Base-by-base conservation (phyloP, 2,329 filamentous ascomycete genomes). In the Bipolaris zeicola region DNA sequence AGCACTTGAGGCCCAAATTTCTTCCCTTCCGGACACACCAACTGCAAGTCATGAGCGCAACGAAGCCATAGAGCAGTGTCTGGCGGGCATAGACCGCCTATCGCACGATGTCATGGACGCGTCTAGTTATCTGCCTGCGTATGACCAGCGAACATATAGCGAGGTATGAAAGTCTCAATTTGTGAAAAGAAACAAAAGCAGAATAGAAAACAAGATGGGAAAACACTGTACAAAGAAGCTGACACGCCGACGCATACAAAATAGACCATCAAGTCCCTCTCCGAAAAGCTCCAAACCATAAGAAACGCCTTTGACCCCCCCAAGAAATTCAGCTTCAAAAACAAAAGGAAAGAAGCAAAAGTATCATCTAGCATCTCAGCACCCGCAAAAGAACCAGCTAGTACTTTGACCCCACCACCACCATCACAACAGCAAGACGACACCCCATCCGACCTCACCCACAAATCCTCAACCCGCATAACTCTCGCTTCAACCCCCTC, bases 101-200 rank as follows among this genome's bases (percentile, higher is more conserved):
- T 92, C 92, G 1, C 89, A 89, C 62, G 89, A 95, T 67, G 90
- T 97, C 37, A 89, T 91, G 64, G 92, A 97, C 77, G 90, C 91
- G 0, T 86, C 89, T 1, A 87, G 88, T 53, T 92, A 89, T 64
- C 86, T 96, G 14, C 92, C 95, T 2, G 87, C 92, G 6, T 96
- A 97, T 72, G 95, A 98, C 69, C 91, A 95, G 74, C 87, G 91
- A 65, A 89, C 89, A 22, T 98, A 96, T 71, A 85, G 88, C 41
- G 87, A 93, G 79, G 91, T 92, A 77, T 7, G 52, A 57, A 96
- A 13, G 92, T 93, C 1, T 2, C 86, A 91, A 11, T 95, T 96
- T 73, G 93, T 97, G 69, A 90, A 93, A 5, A 6, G n/a, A 74
- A 22, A 6, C 3, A 0, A 72, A 28, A 1, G 0, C 26, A 7